Evolutionary conservation across 2,329 filamentous ascomycete genomes (phyloP).

Genomic region (Madurella fahalii): DNA sequence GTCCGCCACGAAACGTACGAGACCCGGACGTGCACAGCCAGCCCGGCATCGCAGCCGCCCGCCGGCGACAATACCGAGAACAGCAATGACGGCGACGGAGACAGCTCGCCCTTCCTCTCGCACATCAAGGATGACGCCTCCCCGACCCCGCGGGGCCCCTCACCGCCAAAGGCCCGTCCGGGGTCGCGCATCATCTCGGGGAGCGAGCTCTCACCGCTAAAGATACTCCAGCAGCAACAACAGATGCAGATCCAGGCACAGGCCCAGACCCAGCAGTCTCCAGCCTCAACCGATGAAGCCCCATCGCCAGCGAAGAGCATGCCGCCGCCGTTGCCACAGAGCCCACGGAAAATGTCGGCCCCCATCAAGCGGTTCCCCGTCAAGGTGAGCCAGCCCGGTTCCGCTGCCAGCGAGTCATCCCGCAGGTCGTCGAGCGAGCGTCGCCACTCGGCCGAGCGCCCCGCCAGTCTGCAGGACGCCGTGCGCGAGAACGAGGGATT

Average conservation of each 20-base stretch:
- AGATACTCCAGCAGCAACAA: constrained; percentile 43
- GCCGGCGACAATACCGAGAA: constrained; percentile 22
- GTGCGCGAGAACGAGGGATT: constrained; percentile 53
- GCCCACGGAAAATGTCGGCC: constrained; percentile 40
- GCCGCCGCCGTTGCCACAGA: constrained; percentile 35
- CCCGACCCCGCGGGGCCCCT: constrained; percentile 42
- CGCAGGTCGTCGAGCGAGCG: constrained; percentile 14
- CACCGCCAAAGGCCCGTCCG: constrained; percentile 43
- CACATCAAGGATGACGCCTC: constrained; percentile 36
- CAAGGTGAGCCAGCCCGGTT: constrained; percentile 42
- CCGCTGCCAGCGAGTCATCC: constrained; percentile 19
- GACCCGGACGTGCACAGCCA: constrained; percentile 26
- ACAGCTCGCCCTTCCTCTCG: constrained; percentile 32
- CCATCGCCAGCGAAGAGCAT: constrained; percentile 28
- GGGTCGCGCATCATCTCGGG: constrained; percentile 56
- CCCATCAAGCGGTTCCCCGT: constrained; percentile 60
- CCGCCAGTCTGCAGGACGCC: constrained; percentile 49
- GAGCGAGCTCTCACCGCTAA: constrained; percentile 54
- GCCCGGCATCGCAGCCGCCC: constrained; percentile 1
- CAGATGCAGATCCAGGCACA: constrained; percentile 14
- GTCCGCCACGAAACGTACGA: constrained; percentile 35
- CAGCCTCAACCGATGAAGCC: constrained; percentile 21
- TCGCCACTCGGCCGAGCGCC: constrained; percentile 30
- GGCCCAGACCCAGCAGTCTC: constrained; percentile 25
- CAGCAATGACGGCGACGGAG: constrained; percentile 20